Evolutionary conservation across 305 asterid species (phyloP).

Genomic region (Fraxinus sp.): DNA sequence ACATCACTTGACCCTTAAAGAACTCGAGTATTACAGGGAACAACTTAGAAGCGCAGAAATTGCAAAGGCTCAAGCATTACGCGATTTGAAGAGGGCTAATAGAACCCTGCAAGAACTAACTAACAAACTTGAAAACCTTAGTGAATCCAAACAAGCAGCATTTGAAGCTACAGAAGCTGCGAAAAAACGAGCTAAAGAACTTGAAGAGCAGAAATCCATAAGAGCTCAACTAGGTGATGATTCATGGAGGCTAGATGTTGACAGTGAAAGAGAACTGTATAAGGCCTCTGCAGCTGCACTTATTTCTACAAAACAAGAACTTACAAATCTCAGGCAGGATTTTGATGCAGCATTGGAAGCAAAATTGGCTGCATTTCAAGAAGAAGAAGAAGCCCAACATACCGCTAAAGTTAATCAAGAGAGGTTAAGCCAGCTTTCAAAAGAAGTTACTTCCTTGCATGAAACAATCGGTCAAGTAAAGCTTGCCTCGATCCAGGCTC

Average conservation of each 20-base stretch:
- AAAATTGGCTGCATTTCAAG: slow-evolving; percentile 61
- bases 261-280: slow-evolving; percentile 59
- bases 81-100: slow-evolving; percentile 64
- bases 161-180: slow-evolving; percentile 59
- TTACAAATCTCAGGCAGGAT: slow-evolving; percentile 66
- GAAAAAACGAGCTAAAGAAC: slow-evolving; percentile 45
- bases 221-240: slow-evolving; percentile 43
- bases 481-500: slow-evolving; percentile 47
- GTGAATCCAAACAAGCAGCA: slow-evolving; percentile 78
- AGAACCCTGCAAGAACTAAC: slow-evolving; percentile 69
- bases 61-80: slow-evolving; percentile 54
- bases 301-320: slow-evolving; percentile 66
- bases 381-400: slow-evolving; percentile 61
- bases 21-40: slow-evolving; percentile 62
- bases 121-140: slow-evolving; percentile 62
- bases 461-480: slow-evolving; percentile 52
- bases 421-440: slow-evolving; percentile 38
- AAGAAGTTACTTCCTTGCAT: slow-evolving; percentile 42
- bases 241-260: slow-evolving; percentile 65
- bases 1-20: slow-evolving; percentile 64
- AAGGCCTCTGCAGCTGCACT: slow-evolving; percentile 62
- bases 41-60: slow-evolving; percentile 47
- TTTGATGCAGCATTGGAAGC: slow-evolving; percentile 71
- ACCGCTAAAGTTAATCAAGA: slow-evolving; percentile 38
- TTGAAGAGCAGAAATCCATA: slow-evolving; percentile 53